Evolutionary conservation across 371 early-diverging fungal genomes (phyloP).

Genomic region (Blakeslea trispora): DNA sequence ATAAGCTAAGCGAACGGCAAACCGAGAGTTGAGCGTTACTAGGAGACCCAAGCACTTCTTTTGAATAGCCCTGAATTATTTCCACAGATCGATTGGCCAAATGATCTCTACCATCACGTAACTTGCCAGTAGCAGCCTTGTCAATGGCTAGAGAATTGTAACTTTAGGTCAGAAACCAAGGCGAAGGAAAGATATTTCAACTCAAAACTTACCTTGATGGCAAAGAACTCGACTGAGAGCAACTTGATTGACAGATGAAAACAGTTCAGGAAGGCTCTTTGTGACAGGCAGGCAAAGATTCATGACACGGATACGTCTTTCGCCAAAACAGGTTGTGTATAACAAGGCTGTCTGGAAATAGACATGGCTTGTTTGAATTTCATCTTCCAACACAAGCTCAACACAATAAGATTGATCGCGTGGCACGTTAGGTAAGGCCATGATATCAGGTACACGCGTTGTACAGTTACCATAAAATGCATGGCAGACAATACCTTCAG

Average conservation of each 20-base stretch:
- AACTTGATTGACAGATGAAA: slow-evolving; percentile 67
- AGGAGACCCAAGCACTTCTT: slow-evolving; percentile 48
- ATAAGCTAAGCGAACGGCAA: slow-evolving; percentile 64
- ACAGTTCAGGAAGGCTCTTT: slow-evolving; percentile 68
- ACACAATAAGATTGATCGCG: slow-evolving; percentile 86
- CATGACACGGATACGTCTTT: slow-evolving; percentile 84
- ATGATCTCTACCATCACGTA: slow-evolving; percentile 78
- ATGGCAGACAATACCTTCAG: slow-evolving; percentile 74
- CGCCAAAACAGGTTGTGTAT: slow-evolving; percentile 71
- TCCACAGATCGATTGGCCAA: slow-evolving; percentile 64
- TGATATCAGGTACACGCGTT: slow-evolving; percentile 79
- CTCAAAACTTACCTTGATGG: slow-evolving; percentile 64
- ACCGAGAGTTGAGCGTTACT: slow-evolving; percentile 59
- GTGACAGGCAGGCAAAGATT: slow-evolving; percentile 81
- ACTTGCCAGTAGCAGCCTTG: slow-evolving; percentile 59
- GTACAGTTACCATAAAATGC: slow-evolving; percentile 88
- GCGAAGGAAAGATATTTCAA: too few relatives aligned
- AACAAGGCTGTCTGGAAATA: slow-evolving; percentile 90
- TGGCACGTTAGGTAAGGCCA: slow-evolving; percentile 85
- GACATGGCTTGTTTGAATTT: slow-evolving; percentile 60
- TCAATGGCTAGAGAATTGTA: too few relatives aligned
- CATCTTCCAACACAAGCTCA: slow-evolving; percentile 77
- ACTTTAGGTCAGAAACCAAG: not conserved
- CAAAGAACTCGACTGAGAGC: slow-evolving; percentile 64
- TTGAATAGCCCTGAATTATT: slow-evolving; percentile 61